A percentile compares a stretch with the other conserved stretches of the same genome.
These are phyloP conservation scores for Elongisporangium senticosum DNA, from an alignment of 352 stramenopile species.

Conservation along the genomic window DNA sequence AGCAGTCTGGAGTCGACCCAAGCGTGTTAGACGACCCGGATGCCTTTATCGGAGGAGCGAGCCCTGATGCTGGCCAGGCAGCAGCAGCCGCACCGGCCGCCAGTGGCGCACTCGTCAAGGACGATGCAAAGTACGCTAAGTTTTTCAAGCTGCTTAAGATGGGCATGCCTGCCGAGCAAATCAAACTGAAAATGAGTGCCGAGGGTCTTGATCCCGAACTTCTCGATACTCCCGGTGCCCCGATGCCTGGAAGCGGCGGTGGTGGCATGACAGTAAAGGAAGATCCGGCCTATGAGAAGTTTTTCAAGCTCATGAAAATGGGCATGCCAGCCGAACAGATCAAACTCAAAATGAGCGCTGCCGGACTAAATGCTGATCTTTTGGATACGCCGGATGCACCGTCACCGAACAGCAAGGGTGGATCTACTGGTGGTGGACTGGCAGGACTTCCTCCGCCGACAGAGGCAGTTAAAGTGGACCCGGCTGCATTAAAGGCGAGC, in stretches of 20 bases:
- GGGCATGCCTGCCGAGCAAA: constrained; percentile 90
- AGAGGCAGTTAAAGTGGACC: constrained; percentile 66
- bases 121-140: constrained; percentile 86
- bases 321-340: constrained; percentile 88
- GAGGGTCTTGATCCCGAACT: constrained; percentile 89
- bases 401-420: constrained; percentile 60
- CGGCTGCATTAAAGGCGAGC: constrained; percentile 55
- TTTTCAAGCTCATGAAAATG: constrained; percentile 94
- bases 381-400: constrained; percentile 65
- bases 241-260: constrained; percentile 49
- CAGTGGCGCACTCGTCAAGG: constrained; percentile 41
- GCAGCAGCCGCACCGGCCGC: not conserved
- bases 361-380: constrained; percentile 53
- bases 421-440: constrained; percentile 23
- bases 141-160: constrained; percentile 97
- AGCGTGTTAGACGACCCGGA: constrained; percentile 65
- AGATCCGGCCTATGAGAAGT: constrained; percentile 91
- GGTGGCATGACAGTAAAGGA: constrained; percentile 83
- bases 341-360: constrained; percentile 90
- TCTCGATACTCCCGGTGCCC: constrained; percentile 86
- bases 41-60: constrained; percentile 43
- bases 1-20: constrained; percentile 60
- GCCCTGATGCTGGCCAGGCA: constrained; percentile 3
- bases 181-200: constrained; percentile 93
- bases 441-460: constrained; percentile 50